These are phyloP conservation scores for Gossypium trilobum DNA, from an alignment of 441 rosid species.

Conservation along the genomic window DNA sequence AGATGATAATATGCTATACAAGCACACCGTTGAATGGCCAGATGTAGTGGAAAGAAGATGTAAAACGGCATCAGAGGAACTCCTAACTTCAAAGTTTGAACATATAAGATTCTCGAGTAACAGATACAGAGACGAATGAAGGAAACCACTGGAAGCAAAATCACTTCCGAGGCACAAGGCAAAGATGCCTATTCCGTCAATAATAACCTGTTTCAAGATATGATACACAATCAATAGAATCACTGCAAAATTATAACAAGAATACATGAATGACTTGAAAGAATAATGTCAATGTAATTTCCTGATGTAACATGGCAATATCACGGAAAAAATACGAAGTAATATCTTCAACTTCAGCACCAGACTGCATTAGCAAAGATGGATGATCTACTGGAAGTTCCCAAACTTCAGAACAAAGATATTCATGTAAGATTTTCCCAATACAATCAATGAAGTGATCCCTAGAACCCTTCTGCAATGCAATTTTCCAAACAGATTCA, in stretches of 20 bases:
- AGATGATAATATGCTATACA: neutral
- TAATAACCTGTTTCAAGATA: constrained; percentile 45
- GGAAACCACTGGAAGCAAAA: constrained; percentile 77
- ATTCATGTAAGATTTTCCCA: constrained; percentile 84
- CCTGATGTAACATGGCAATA: constrained; percentile 80
- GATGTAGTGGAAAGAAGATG: constrained; percentile 53
- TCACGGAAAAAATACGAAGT: constrained; percentile 57
- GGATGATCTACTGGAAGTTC: constrained; percentile 60
- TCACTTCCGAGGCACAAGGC: constrained; percentile 63
- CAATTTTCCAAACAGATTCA: constrained; percentile 47
- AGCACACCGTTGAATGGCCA: constrained; percentile 61
- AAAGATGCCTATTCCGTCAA: constrained; percentile 80
- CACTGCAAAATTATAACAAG: neutral
- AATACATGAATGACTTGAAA: neutral
- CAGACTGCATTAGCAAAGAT: constrained; percentile 25
- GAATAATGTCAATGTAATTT: constrained; percentile 20
- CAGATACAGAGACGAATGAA: constrained; percentile 79
- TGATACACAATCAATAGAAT: constrained; percentile 11
- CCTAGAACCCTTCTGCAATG: constrained; percentile 37
- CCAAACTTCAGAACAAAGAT: constrained; percentile 79
- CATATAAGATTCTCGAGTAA: constrained; percentile 74
- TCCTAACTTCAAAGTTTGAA: constrained; percentile 63
- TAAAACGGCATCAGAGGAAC: constrained; percentile 70
- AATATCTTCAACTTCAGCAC: constrained; percentile 39
- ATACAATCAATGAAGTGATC: constrained; percentile 55